Percentiles rank a stretch among this genome's conserved stretches.
These are phyloP conservation scores for Epichloe brachyelytri DNA, from an alignment of 2,329 filamentous ascomycete species.

Conservation along the genomic window DNA sequence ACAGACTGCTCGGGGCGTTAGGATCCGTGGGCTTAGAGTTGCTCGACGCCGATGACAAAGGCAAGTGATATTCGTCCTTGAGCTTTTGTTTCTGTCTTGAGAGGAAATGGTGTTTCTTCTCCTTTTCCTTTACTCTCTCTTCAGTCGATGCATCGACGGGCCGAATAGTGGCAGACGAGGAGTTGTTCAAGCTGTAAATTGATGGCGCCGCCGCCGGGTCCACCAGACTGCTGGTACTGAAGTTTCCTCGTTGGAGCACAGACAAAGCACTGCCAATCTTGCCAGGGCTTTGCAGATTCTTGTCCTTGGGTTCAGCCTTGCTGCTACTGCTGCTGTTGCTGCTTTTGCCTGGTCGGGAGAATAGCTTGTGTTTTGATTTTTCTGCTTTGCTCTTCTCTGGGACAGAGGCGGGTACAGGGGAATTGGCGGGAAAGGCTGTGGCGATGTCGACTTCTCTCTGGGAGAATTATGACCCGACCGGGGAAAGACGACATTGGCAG, in stretches of 20 bases:
- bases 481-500: slow-evolving; percentile 60
- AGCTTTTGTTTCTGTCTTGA: slow-evolving; percentile 70
- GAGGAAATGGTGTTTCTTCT: slow-evolving; percentile 68
- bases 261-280: slow-evolving; percentile 56
- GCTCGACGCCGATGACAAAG: slow-evolving; percentile 62
- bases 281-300: slow-evolving; percentile 58
- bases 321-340: slow-evolving; percentile 41
- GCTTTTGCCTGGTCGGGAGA: slow-evolving; percentile 66
- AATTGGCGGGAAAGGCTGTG: slow-evolving; percentile 23
- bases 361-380: slow-evolving; percentile 70
- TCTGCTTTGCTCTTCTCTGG: slow-evolving; percentile 46
- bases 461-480: slow-evolving; percentile 45
- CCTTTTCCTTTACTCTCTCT: slow-evolving; percentile 41
- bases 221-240: slow-evolving; percentile 57
- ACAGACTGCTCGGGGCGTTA: slow-evolving; percentile 60
- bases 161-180: slow-evolving; percentile 64
- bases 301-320: slow-evolving; percentile 53
- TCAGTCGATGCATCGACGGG: slow-evolving; percentile 39
- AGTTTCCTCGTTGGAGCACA: slow-evolving; percentile 51
- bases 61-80: slow-evolving; percentile 60
- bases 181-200: slow-evolving; percentile 63
- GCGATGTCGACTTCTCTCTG: slow-evolving; percentile 22
- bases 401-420: slow-evolving; percentile 26
- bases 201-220: slow-evolving; percentile 47
- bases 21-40: slow-evolving; percentile 68